Conservation (phyloP, 2,329 filamentous ascomycete species). For the Mollisia scopiformis region DNA sequence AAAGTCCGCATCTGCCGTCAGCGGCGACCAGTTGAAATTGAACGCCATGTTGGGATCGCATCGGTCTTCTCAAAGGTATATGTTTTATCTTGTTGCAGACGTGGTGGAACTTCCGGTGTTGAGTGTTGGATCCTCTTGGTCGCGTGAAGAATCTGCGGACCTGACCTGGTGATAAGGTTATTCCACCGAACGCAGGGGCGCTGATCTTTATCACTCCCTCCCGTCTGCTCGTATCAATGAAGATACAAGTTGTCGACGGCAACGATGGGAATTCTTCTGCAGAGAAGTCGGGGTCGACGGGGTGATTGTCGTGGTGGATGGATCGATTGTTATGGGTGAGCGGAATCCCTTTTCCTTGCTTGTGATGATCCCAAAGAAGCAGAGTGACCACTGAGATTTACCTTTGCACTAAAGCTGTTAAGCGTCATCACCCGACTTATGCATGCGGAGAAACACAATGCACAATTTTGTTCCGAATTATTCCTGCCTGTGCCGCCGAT, state of each 20-base stretch:
- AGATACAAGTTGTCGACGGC: slow-evolving; percentile 20
- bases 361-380: slow-evolving; percentile 4
- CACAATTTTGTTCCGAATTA: neutral
- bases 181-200: slow-evolving; percentile 1
- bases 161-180: slow-evolving; percentile 26
- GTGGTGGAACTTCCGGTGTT: slow-evolving; percentile 3
- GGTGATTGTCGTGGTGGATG: slow-evolving; percentile 6
- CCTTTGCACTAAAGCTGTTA: neutral
- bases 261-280: neutral
- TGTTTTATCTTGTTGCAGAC: neutral
- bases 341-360: slow-evolving; percentile 13
- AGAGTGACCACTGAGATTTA: neutral
- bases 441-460: neutral
- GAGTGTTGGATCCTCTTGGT: slow-evolving; percentile 12
- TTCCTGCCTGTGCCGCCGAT: no score
- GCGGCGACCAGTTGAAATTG: slow-evolving; percentile 99
- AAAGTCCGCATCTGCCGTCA: slow-evolving; percentile 92
- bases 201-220: neutral
- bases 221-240: slow-evolving; percentile 25
- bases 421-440: slow-evolving; percentile 4
- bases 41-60: slow-evolving; percentile 75
- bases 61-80: slow-evolving; percentile 22
- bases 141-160: slow-evolving; percentile 26
- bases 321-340: slow-evolving; percentile 8
- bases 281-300: neutral